Evolutionary conservation across 2,329 filamentous ascomycete species (phyloP), one percentile per base, ranked within the genome.

Genomic region (Apiospora aurea): DNA sequence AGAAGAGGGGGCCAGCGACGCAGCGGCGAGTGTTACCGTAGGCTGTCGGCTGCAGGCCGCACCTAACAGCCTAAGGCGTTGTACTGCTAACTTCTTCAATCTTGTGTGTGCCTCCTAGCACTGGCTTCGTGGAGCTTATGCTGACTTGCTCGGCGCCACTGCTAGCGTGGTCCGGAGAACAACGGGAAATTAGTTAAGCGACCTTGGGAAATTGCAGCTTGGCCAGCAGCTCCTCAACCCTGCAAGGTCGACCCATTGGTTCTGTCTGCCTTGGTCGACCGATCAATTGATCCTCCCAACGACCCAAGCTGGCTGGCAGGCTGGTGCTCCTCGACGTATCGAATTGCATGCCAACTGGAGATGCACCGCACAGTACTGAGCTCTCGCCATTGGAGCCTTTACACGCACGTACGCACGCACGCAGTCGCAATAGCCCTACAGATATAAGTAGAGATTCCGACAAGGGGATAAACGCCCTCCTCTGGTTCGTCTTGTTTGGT

Each of bases 111-210:
- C 46, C 21, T 49, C n/a, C n/a, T n/a, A n/a, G n/a, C n/a, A n/a
- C n/a, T n/a, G n/a, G n/a, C n/a, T n/a, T n/a, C 10, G 21, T 49
- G 21, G 41, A 43, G 41, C 11, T 24, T 29, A 38, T 26, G 14
- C 29, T 53, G n/a, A 18, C 44, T 7, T 69, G 68, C 34, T 57
- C 68, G 68, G 68, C 68, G 68, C 68, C 34, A 64, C 46, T 51
- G 46, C 49, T 69, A 69, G 68, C 46, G 46, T 11, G 10, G 29
- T 57, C 34, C 34, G 57, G 57, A 61, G 29, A 61, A 29, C 18
- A 61, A n/a, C n/a, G 68, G 68, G 68, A 69, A 69, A 69, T 69
- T 38, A 69, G 47, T 69, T 69, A 69, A 57, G 68, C 68, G 68
- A 53, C 67, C 14, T 21, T 69, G 68, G 68, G 68, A 69, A 57